Evolutionary conservation across 129 eudicot species (phyloP), one percentile per base, ranked within the genome.

Genomic region (Arctium lappa): DNA sequence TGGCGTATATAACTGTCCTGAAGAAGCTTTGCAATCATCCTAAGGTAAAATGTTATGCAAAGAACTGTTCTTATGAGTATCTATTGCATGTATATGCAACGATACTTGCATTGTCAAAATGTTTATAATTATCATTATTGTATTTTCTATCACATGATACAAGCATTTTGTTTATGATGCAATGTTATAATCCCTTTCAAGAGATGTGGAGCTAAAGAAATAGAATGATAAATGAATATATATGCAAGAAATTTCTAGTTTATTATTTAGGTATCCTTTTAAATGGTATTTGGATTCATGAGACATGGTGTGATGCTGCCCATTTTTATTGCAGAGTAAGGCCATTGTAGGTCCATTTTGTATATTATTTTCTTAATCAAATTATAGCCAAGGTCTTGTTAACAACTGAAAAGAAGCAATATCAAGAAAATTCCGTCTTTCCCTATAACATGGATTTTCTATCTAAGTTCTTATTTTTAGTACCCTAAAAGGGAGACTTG

Each of bases 21-120:
- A 96, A 96, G 90, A 96, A 96, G 89, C 98, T 96, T 79, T 93
- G 99, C 91, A 96, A 96, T 77, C 99, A 96, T 78, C 99, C 99
- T 39, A 96, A 96, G 99, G 99, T 96, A 89, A 62, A 66, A 81
- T 33, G 18, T 76, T 60, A 22, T 8, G 36, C 37, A 31, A 56
- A 37, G 38, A 73, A 46, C 46, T 62, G 73, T 63, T 62, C 53
- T 77, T 40, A 65, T 36, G 29, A 73, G 30, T 15, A 72, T 37
- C 12, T n/a, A 71, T 36, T 72, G 70, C 12, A 36, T 39, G 6
- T 27, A 38, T 48, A 73, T 74, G 60, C 79, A 38, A 48, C 18
- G 69, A 30, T 8, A 34, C 38, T 75, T 48, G 27, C 12, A 27
- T 66, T 1, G 13, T 66, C 33, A 29, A 29, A 65, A 22, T 27